phyloP scores from a whole-genome alignment of 2,329 filamentous ascomycete genomes.

The Atkinsonella hypoxylon region DNA sequence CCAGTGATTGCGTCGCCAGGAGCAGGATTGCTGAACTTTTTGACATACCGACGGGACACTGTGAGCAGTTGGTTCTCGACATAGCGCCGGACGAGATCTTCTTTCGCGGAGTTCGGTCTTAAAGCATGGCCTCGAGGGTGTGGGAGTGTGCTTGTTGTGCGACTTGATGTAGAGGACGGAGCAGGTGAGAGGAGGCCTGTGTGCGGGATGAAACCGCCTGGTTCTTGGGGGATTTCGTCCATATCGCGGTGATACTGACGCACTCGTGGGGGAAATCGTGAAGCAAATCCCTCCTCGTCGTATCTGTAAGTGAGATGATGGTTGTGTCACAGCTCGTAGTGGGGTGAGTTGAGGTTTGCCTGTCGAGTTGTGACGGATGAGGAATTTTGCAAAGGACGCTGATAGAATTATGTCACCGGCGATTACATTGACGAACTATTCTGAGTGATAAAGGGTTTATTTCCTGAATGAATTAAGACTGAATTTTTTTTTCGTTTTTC shows the following conservation, averaged over 20 bases:
- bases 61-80: conserved; percentile 40
- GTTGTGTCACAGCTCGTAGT: background rate
- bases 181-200: conserved; percentile 40
- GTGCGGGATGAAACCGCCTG: conserved; percentile 41
- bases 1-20: conserved; percentile 36
- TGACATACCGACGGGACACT: conserved; percentile 46
- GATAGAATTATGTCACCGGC: too few relatives aligned
- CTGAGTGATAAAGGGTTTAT: too few relatives aligned
- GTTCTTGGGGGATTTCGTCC: conserved; percentile 9
- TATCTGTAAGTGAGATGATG: background rate
- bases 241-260: background rate
- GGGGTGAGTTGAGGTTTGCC: background rate
- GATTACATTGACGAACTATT: too few relatives aligned
- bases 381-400: background rate
- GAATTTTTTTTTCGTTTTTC: background rate
- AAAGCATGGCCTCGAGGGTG: conserved; percentile 42
- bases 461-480: too few relatives aligned
- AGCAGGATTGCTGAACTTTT: conserved; percentile 39
- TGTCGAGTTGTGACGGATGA: background rate
- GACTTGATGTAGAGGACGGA: conserved; percentile 35
- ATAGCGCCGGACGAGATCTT: conserved; percentile 47
- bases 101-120: conserved; percentile 44
- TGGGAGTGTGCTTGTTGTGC: conserved; percentile 32
- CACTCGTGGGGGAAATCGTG: background rate
- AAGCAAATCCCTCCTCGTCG: background rate